Evolutionary conservation across 768 basidiomycete genomes (phyloP), one percentile per base, ranked within the genome.

Genomic region (Tubosaeta brunneosetosa): DNA sequence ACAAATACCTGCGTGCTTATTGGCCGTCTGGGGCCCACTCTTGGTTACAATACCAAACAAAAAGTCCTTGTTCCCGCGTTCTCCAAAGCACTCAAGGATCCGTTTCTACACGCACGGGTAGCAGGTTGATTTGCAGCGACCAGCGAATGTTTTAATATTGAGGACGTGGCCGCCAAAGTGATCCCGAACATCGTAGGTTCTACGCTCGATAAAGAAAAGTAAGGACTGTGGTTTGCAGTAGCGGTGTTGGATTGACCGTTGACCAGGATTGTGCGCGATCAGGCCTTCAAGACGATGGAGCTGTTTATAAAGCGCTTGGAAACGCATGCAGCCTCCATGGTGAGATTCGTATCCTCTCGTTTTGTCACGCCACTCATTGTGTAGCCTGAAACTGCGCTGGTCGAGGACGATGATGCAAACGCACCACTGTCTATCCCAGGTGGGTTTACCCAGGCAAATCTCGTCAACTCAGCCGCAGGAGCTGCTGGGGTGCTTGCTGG

Each of bases 1-100:
- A 98, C 97, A 14, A 98, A 98, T 62, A 97, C 97, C 0, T 95
- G 93, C 63, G 97, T 99, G 59, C 81, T 98, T 4, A 83, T 99
- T 51, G 95, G 94, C n/a, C 82, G 95, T 7, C 77, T 99, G 6
- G 94, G 90, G 0, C 91, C 91, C 0, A 79, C 82, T 2, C 73
- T 99, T 1, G 89, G 90, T 1, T 82, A 87, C 52, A 86, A 92
- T 61, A 97, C 95, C 3, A 92, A 94, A 66, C 83, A 86, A 59
- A 98, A 98, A 64, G 93, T 99, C n/a, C 82, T 99, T 6, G 91
- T 97, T 1, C 93, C 94, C 4, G 97, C 97, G 4, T 97, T 98
- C 68, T 80, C 87, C 4, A 80, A 92, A 42, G 89, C 91, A 2
- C 66, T 97, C 36, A 93, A 92, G 65, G 97, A 99, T 65, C 69